A percentile compares a stretch with the other conserved stretches of the same genome.
phyloP scores from a whole-genome alignment of 1,284 basidiomycete genomes.

The Polyporus tsugae region DNA sequence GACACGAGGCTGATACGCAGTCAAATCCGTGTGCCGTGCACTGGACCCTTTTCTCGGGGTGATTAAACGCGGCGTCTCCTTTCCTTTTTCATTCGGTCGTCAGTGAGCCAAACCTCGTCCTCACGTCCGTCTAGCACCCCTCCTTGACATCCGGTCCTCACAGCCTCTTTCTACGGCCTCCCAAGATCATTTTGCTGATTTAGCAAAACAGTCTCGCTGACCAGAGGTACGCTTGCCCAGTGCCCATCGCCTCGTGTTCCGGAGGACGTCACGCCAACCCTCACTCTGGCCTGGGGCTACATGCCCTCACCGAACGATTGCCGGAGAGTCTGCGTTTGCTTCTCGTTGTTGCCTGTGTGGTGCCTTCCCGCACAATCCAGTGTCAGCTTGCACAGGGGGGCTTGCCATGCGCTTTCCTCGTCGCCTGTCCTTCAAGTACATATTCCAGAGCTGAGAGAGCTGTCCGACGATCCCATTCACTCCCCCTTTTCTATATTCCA shows the following conservation, averaged over 20 bases:
- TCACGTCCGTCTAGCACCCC: constrained; percentile 25
- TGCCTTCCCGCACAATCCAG: constrained; percentile 27
- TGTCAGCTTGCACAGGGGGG: constrained; percentile 19
- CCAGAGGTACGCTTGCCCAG: constrained; percentile 32
- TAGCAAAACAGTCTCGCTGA: constrained; percentile 23
- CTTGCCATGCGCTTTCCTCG: constrained; percentile 28
- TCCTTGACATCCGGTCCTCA: constrained; percentile 28
- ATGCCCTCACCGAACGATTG: constrained; percentile 26
- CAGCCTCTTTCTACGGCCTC: constrained; percentile 25
- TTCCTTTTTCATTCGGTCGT: constrained; percentile 25
- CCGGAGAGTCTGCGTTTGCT: constrained; percentile 22
- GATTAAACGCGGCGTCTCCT: constrained; percentile 32
- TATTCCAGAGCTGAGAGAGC: constrained; percentile 42
- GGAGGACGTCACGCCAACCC: constrained; percentile 26
- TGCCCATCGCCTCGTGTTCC: constrained; percentile 33
- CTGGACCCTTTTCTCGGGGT: constrained; percentile 21
- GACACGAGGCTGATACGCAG: constrained; percentile 31
- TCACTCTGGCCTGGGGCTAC: constrained; percentile 21
- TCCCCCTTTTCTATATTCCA: constrained; percentile 42
- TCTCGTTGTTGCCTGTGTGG: constrained; percentile 24
- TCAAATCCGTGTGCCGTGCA: constrained; percentile 25
- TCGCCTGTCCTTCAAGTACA: constrained; percentile 33
- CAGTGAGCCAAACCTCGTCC: constrained; percentile 23
- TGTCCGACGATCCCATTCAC: constrained; percentile 43
- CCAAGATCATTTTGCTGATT: constrained; percentile 19